Evolutionary conservation across 106 monocot species (phyloP).

Genomic region (Iris macrosiphon): DNA sequence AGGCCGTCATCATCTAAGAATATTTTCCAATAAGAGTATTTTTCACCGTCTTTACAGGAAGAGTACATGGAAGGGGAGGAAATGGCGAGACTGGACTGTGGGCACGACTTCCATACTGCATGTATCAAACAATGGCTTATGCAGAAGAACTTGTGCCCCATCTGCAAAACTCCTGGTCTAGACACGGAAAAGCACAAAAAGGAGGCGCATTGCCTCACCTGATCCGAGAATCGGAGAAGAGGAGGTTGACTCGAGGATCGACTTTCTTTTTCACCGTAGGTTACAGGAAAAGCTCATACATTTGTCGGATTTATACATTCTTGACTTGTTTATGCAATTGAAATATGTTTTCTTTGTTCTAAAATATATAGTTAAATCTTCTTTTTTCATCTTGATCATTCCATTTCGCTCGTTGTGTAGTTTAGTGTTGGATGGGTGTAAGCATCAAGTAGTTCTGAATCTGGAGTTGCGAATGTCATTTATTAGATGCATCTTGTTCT

Average conservation of each 20-base stretch:
- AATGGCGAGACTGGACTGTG: constrained; percentile 39
- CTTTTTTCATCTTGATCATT: no score
- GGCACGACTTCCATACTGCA: constrained; percentile 64
- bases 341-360: no score
- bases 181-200: constrained; percentile 6
- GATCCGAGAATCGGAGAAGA: background rate
- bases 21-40: no score
- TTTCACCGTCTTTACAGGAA: constrained; percentile 30
- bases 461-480: no score
- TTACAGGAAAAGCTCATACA: constrained; percentile 3
- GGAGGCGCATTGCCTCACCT: constrained; percentile 1
- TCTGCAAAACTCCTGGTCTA: constrained; percentile 59
- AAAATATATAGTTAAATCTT: no score
- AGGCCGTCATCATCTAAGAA: no score
- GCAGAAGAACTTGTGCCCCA: constrained; percentile 69
- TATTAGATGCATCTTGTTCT: no score
- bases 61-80: constrained; percentile 49
- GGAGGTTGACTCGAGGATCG: background rate
- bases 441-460: no score
- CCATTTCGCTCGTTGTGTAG: no score
- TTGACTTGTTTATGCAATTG: background rate
- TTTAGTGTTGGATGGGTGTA: no score
- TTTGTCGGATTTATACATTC: constrained; percentile 1
- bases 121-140: constrained; percentile 74
- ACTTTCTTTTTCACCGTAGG: background rate